phyloP scores from a whole-genome alignment of 2,329 filamentous ascomycete genomes.

The Colletotrichum sp. region DNA sequence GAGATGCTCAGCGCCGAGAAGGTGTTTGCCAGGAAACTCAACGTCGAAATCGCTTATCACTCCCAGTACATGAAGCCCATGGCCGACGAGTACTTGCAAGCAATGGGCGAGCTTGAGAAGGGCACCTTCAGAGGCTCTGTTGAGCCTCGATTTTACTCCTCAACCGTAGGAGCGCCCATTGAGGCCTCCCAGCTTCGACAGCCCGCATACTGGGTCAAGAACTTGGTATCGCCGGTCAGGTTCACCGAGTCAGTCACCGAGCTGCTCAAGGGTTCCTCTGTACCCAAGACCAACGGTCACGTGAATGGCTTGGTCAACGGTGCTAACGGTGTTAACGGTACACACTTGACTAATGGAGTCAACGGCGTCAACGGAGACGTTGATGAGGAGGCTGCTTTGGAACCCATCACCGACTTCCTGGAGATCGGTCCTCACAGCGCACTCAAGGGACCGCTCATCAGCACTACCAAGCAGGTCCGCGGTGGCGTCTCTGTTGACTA shows the following conservation, averaged over 20 bases:
- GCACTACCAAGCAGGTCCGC: background rate
- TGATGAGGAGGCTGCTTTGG: background rate
- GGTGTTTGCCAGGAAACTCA: constrained; percentile 52
- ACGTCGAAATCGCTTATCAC: constrained; percentile 58
- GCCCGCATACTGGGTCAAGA: constrained; percentile 50
- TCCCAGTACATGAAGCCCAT: constrained; percentile 55
- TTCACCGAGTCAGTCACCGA: constrained; percentile 46
- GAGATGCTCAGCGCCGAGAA: constrained; percentile 32
- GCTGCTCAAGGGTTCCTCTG: constrained; percentile 25
- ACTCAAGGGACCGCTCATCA: constrained; percentile 49
- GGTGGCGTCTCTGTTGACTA: background rate
- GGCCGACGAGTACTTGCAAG: constrained; percentile 36
- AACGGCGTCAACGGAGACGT: background rate
- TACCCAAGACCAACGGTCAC: background rate
- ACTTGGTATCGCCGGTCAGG: constrained; percentile 42
- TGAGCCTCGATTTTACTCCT: constrained; percentile 16
- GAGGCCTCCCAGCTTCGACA: background rate
- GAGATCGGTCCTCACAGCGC: constrained; percentile 56
- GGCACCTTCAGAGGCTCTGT: background rate
- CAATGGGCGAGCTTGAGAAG: background rate
- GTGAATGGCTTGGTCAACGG: background rate
- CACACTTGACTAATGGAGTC: background rate
- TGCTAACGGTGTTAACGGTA: background rate
- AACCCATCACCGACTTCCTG: constrained; percentile 37
- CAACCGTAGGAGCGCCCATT: background rate